phyloP scores from a whole-genome alignment of 768 basidiomycete genomes.

The Leccinum variicolor region DNA sequence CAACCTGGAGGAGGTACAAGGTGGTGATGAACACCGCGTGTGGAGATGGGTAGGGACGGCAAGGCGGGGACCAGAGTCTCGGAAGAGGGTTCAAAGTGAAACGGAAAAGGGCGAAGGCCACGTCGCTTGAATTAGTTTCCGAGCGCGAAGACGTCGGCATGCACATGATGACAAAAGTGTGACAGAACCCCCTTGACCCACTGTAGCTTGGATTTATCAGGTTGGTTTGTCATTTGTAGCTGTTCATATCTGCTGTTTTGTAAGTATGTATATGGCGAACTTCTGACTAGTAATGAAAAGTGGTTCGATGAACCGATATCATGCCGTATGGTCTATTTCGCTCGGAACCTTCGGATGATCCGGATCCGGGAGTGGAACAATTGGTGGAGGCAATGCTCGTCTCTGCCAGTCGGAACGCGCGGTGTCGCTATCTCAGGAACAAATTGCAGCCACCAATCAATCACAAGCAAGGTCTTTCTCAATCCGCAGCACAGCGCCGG shows the following conservation, averaged over 20 bases:
- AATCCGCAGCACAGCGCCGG: conserved; percentile 22
- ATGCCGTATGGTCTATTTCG: conserved; percentile 18
- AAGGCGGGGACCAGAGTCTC: conserved; percentile 31
- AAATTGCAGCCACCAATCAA: conserved; percentile 25
- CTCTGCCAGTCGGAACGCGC: conserved; percentile 20
- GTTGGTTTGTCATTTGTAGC: conserved; percentile 16
- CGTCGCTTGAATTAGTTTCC: conserved; percentile 20
- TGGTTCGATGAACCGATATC: conserved; percentile 24
- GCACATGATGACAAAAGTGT: conserved; percentile 4
- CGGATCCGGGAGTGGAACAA: conserved; percentile 30
- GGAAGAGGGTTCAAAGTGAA: conserved; percentile 32
- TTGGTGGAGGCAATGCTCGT: conserved; percentile 28
- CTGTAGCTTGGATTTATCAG: conserved; percentile 6
- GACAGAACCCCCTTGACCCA: conserved; percentile 26
- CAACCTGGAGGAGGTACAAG: conserved; percentile 76
- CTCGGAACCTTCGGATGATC: conserved; percentile 32
- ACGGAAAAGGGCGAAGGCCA: conserved; percentile 26
- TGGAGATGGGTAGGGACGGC: conserved; percentile 86
- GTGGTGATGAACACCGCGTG: conserved; percentile 85
- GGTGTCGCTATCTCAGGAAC: conserved; percentile 24
- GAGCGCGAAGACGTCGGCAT: conserved; percentile 10
- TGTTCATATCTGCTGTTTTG: conserved; percentile 13
- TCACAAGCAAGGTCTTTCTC: conserved; percentile 16
- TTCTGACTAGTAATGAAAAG: conserved; percentile 22
- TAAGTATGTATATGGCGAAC: conserved; percentile 18